Conservation (phyloP, 2,329 filamentous ascomycete species). For the Penicillium sp. region DNA sequence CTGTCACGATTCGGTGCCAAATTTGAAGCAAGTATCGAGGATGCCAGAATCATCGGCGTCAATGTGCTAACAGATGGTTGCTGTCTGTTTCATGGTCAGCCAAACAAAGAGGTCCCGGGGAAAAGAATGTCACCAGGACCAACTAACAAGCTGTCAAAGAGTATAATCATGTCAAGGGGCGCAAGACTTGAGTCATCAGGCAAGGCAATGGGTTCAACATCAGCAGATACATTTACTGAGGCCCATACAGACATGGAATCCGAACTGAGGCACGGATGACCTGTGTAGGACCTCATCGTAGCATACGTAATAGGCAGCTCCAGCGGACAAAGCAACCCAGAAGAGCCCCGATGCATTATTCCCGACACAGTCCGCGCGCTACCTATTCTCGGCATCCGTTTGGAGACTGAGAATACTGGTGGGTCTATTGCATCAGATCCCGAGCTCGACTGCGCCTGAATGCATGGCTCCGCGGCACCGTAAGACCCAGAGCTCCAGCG, state of each 20-base stretch:
- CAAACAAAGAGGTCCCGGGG: not conserved
- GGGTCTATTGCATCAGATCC: not conserved
- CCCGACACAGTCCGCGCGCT: not conserved
- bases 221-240: slow-evolving; percentile 27
- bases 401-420: not conserved
- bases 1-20: slow-evolving; percentile 25
- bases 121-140: not conserved
- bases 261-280: slow-evolving; percentile 12
- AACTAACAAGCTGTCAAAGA: slow-evolving; percentile 37
- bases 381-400: not conserved
- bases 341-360: not conserved
- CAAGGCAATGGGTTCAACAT: slow-evolving; percentile 22
- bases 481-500: slow-evolving; percentile 28
- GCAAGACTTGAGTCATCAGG: slow-evolving; percentile 17
- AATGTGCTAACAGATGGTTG: slow-evolving; percentile 18
- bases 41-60: slow-evolving; percentile 22
- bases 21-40: slow-evolving; percentile 24
- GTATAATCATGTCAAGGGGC: slow-evolving; percentile 36
- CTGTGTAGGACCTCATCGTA: slow-evolving; percentile 17
- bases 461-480: slow-evolving; percentile 3
- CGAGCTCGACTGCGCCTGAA: slow-evolving; percentile 1
- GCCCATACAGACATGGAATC: slow-evolving; percentile 18
- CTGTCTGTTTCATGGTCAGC: slow-evolving; percentile 12
- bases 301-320: slow-evolving; percentile 23
- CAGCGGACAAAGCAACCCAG: slow-evolving; percentile 13